Conservation (phyloP, 129 eudicot genomes). For the Escallonia rubra region DNA sequence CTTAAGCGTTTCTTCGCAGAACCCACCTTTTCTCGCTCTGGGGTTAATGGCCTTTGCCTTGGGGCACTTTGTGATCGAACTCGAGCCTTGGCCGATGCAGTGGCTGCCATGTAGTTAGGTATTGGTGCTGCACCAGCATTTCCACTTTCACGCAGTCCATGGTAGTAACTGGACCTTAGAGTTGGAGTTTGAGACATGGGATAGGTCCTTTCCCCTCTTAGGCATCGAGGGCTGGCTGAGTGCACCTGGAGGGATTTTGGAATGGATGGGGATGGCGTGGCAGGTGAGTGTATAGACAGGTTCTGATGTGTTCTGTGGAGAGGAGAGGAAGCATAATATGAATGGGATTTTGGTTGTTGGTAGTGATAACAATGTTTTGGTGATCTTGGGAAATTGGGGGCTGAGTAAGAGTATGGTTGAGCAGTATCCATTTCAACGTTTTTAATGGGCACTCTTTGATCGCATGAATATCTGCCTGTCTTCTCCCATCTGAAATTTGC, state of each 20-base stretch:
- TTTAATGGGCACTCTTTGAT: slow-evolving; percentile 27
- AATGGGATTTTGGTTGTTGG: slow-evolving; percentile 5
- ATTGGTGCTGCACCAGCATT: slow-evolving; percentile 10
- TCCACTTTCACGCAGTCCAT: slow-evolving; percentile 8
- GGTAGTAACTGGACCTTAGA: slow-evolving; percentile 5
- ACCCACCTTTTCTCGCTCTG: slow-evolving; percentile 25
- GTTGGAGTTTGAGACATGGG: slow-evolving; percentile 27
- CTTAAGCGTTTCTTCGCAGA: slow-evolving; percentile 44
- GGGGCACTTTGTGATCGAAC: slow-evolving; percentile 48
- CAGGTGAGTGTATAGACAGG: slow-evolving; percentile 7
- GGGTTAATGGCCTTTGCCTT: slow-evolving; percentile 36
- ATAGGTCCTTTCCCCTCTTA: slow-evolving; percentile 8
- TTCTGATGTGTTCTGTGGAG: slow-evolving; percentile 13
- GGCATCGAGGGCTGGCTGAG: slow-evolving; percentile 30
- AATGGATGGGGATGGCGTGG: slow-evolving; percentile 23
- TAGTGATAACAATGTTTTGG: slow-evolving; percentile 1
- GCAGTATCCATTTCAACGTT: slow-evolving; percentile 35
- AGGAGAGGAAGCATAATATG: slow-evolving; percentile 19
- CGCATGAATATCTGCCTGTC: slow-evolving; percentile 25
- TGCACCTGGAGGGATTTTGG: slow-evolving; percentile 16
- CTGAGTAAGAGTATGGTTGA: slow-evolving; percentile 5
- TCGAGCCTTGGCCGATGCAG: slow-evolving; percentile 62
- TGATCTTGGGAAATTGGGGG: slow-evolving; percentile 5
- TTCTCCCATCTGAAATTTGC: slow-evolving; percentile 7
- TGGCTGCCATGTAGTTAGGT: slow-evolving; percentile 64